A percentile compares a stretch with the other conserved stretches of the same genome.
Evolutionary conservation across 495 filamentous ascomycete species (phyloP).

Genomic region (Cercophora scortea): DNA sequence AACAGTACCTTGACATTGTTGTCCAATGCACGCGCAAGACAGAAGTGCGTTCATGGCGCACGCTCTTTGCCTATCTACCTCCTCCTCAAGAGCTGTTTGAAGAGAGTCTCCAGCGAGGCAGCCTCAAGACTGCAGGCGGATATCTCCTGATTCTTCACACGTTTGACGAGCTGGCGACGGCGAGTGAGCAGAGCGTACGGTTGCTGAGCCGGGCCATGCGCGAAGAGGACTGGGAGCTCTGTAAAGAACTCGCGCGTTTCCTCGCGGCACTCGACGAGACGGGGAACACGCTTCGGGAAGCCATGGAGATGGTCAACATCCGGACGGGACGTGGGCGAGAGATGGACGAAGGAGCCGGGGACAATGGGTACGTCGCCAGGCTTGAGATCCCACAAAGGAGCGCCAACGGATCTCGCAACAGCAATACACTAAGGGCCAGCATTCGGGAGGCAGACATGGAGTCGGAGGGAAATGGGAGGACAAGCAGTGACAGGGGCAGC

Average conservation of each 20-base stretch:
- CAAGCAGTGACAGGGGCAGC: conserved; percentile 23
- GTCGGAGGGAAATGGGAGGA: conserved; percentile 19
- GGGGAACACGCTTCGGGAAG: conserved; percentile 72
- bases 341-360: conserved; percentile 21
- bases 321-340: conserved; percentile 33
- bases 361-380: conserved; percentile 40
- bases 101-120: conserved; percentile 71
- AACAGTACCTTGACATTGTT: conserved; percentile 85
- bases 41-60: conserved; percentile 89
- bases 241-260: conserved; percentile 90
- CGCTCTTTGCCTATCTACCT: conserved; percentile 82
- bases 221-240: conserved; percentile 91
- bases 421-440: conserved; percentile 1
- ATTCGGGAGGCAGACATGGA: conserved; percentile 11
- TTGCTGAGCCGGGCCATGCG: conserved; percentile 74
- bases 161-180: conserved; percentile 74
- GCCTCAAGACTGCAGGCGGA: conserved; percentile 91
- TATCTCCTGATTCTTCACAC: conserved; percentile 95
- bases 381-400: conserved; percentile 42
- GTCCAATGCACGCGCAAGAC: conserved; percentile 98
- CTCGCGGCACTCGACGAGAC: conserved; percentile 84
- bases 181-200: conserved; percentile 73
- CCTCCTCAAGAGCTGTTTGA: conserved; percentile 88
- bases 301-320: conserved; percentile 63
- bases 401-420: conserved; percentile 16